phyloP scores from a whole-genome alignment of 1,139 yeast genomes.

The Magnusiomyces fungicola region DNA sequence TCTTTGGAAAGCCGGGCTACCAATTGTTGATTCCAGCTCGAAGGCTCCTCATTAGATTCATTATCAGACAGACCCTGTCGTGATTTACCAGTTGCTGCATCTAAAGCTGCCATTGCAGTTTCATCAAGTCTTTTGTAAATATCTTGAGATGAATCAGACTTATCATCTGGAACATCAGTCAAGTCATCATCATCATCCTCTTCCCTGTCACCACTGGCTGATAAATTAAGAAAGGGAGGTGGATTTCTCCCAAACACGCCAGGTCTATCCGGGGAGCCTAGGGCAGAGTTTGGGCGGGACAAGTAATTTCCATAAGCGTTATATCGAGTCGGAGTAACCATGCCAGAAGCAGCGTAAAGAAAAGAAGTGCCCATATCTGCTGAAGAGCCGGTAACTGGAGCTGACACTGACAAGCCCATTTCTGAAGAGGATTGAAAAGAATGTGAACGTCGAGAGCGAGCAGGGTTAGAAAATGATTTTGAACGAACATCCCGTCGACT shows the following conservation, averaged over 20 bases:
- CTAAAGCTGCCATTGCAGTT: slow-evolving; percentile 1
- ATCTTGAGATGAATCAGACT: neutral
- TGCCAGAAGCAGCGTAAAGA: neutral
- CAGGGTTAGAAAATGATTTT: no score
- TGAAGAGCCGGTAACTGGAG: neutral
- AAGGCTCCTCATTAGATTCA: no score
- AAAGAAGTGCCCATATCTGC: neutral
- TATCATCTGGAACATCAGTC: neutral
- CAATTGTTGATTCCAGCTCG: neutral
- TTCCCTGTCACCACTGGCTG: no score
- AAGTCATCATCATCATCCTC: neutral
- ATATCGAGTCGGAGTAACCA: neutral
- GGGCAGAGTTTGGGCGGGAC: neutral
- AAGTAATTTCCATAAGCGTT: slow-evolving; percentile 4
- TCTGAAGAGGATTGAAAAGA: neutral
- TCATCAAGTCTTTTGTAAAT: slow-evolving; percentile 1
- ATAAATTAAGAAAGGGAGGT: no score
- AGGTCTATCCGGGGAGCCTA: neutral
- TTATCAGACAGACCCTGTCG: no score
- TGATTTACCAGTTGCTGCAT: neutral
- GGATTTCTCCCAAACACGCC: no score
- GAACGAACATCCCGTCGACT: neutral
- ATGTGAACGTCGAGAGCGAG: neutral
- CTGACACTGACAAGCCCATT: neutral
- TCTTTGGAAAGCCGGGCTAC: neutral